Base-by-base conservation (phyloP, 2,329 filamentous ascomycete genomes). In the Penicillium sp. region DNA sequence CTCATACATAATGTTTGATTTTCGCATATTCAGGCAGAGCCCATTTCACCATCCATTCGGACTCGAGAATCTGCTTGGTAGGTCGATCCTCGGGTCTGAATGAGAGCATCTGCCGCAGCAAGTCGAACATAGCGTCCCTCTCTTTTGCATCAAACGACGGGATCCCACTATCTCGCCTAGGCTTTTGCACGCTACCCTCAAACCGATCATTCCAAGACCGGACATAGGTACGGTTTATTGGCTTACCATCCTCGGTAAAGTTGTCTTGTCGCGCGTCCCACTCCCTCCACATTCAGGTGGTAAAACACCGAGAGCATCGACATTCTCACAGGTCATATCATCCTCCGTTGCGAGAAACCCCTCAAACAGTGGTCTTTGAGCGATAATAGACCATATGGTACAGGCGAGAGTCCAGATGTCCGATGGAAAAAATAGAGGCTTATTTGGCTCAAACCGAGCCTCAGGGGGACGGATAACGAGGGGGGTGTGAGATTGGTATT, bases 401-500 rank as follows among this genome's bases (percentile, higher is more conserved):
- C 69, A 75, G 0, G 65, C 69, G 4, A 76, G 63, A 28, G 66
- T 73, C 73, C 72, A 77, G 6, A 74, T 72, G 46, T 77, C 73
- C 1, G 72, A 70, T 12, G 33, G 66, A 14, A 36, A 69, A 72
- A 4, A 68, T 62, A 6, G 66, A 1, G 16, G 43, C 1, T 22
- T 64, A 7, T 50, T 54, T 16, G 69, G 68, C 31, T 73, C 67
- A 50, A 75, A 76, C 7, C 58, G 60, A 8, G 66, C 64, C 56
- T 78, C 75, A 0, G 74, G 73, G 5, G 69, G 69, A 2, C 66
- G 58, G 17, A 38, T 61, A 19, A 56, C 16, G 25, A 64, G 61
- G 46, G 62, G 64, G 25, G 59, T 67, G 60, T 61, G 57, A 47
- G 61, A 61, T 10, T 44, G 35, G 26, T 53, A 61, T 46, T 30